Evolutionary conservation across 2,329 filamentous ascomycete genomes (phyloP).

Genomic region (Metarhizium anisopliae): DNA sequence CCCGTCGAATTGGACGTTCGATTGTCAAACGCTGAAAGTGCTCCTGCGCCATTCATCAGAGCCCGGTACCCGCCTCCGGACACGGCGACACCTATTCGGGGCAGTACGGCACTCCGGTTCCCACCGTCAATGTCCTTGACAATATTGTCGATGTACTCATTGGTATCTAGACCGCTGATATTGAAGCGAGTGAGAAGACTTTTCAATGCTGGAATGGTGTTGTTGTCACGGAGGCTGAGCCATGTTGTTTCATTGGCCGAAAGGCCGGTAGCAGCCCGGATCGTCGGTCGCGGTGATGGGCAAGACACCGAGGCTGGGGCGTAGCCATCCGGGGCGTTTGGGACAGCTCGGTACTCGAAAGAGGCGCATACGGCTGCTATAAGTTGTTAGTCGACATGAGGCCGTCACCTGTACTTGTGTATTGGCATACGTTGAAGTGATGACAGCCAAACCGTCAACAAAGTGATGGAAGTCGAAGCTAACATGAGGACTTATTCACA

Average conservation of each 20-base stretch:
- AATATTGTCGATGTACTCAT: slow-evolving; percentile 10
- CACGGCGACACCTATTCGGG: slow-evolving; percentile 57
- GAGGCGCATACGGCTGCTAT: not conserved
- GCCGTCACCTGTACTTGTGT: not conserved
- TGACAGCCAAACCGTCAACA: not conserved
- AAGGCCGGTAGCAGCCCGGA: slow-evolving; percentile 9
- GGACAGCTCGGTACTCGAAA: not conserved
- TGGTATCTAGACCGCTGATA: slow-evolving; percentile 10
- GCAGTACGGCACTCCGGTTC: slow-evolving; percentile 13
- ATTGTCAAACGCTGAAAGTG: slow-evolving; percentile 63
- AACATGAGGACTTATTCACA: not conserved
- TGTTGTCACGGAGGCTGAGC: slow-evolving; percentile 9
- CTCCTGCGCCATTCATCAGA: slow-evolving; percentile 67
- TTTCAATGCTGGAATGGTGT: slow-evolving; percentile 10
- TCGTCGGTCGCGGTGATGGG: slow-evolving; percentile 7
- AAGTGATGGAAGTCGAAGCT: not conserved
- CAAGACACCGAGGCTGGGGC: slow-evolving; percentile 11
- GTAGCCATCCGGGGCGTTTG: slow-evolving; percentile 8
- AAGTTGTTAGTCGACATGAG: not conserved
- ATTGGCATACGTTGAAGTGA: not conserved
- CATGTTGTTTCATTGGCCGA: slow-evolving; percentile 12
- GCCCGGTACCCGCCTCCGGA: slow-evolving; percentile 76
- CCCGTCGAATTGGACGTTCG: slow-evolving; percentile 52
- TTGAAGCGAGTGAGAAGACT: slow-evolving; percentile 9
- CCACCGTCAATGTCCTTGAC: slow-evolving; percentile 4